Evolutionary conservation across 2,329 filamentous ascomycete species (phyloP).

Genomic region (Hypoxylon sp.): DNA sequence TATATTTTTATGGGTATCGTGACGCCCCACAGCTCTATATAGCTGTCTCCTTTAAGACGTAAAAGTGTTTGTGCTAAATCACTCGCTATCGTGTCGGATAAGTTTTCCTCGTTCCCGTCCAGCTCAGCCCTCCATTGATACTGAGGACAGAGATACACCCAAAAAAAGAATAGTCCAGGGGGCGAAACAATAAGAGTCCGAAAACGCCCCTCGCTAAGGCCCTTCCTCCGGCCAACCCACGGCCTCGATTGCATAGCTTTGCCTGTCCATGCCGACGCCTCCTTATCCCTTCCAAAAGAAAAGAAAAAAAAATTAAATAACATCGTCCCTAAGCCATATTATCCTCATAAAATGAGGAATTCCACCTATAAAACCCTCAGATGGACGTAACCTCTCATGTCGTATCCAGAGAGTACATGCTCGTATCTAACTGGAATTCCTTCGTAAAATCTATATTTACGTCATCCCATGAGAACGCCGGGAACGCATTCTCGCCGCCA

Average conservation of each 20-base stretch:
- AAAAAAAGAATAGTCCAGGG: constrained; percentile 4
- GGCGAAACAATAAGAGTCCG: constrained; percentile 13
- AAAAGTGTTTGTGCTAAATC: constrained; percentile 6
- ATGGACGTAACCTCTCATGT: constrained; percentile 41
- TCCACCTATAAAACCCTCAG: not conserved
- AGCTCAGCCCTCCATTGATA: not conserved
- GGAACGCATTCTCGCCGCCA: constrained; percentile 42
- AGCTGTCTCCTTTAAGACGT: constrained; percentile 29
- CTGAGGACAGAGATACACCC: constrained; percentile 15
- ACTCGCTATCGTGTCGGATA: constrained; percentile 5
- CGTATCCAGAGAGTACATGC: constrained; percentile 60
- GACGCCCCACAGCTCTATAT: constrained; percentile 37
- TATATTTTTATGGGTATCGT: constrained; percentile 43
- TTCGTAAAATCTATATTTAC: constrained; percentile 66
- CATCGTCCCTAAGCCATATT: constrained; percentile 8
- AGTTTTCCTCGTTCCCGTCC: constrained; percentile 25
- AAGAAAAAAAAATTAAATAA: constrained; percentile 12
- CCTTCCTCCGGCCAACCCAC: constrained; percentile 17
- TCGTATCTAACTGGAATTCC: constrained; percentile 67
- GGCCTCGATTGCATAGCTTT: constrained; percentile 4
- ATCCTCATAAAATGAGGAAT: constrained; percentile 8
- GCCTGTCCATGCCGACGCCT: constrained; percentile 14
- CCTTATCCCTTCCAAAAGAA: constrained; percentile 6
- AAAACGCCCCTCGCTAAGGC: constrained; percentile 26
- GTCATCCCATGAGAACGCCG: constrained; percentile 64